Evolutionary conservation across 331 rosid species (phyloP), one percentile per base, ranked within the genome.

Genomic region (Spiraea crenata): DNA sequence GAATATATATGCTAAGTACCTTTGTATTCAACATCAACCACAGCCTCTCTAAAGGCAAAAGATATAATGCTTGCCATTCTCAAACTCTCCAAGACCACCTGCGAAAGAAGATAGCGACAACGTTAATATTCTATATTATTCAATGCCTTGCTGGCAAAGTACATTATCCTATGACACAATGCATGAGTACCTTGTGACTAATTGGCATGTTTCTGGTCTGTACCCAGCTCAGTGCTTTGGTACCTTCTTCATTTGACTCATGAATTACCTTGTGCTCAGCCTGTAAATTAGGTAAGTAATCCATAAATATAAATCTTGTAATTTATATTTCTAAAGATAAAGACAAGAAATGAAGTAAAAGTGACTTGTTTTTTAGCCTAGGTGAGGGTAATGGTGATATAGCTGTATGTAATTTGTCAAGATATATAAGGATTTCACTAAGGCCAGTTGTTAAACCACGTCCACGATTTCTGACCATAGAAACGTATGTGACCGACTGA

Each of bases 31-130:
- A 95, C 99, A 76, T 95, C 99, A 65, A 81, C 82, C 58, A 91
- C 92, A 51, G 99, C 99, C 79, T 95, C 99, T 74, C 99, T 87
- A 77, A 89, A 95, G 46, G 88, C 80, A 82, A 91, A 95, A 46
- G 99, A 91, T 77, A 95, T 95, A 54, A 95, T 80, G 80, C 95
- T 95, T 49, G 97, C 88, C 91, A 95, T 78, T 84, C 99, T 89
- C 85, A 95, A 86, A 70, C 90, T 91, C 79, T 95, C 99, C 14
- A 91, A 60, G 9, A 86, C 87, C 40, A 95, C 97, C 98, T 93
- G 80, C 57, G 8, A 17, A 80, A 64, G 50, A n/a, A 45, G 45
- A 20, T 11, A 66, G 57, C 57, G 15, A 65, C 19, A 37, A 59
- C 35, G 15, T 15, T 6, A 15, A 8, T 58, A 35, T 4, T 49